These are phyloP conservation scores for Penicillium olsonii DNA, from an alignment of 2,329 filamentous ascomycete genomes.

Conservation along the genomic window DNA sequence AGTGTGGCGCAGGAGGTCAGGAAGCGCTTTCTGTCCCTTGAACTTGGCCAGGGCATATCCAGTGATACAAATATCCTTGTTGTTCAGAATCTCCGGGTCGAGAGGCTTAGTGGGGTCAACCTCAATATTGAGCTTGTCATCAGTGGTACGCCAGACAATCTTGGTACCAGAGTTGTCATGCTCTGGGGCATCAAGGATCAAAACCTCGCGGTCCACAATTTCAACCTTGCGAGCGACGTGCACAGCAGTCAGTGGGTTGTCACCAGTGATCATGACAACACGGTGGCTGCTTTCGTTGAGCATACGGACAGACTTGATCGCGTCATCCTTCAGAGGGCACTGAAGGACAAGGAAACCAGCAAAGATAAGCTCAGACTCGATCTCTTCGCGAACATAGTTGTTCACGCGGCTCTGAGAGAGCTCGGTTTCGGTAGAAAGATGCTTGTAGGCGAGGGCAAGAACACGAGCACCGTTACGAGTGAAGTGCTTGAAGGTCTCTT, in stretches of 20 bases:
- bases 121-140: conserved; percentile 82
- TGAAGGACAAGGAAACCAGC: conserved; percentile 95
- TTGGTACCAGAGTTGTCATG: conserved; percentile 77
- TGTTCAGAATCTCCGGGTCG: conserved; percentile 75
- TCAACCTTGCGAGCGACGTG: conserved; percentile 95
- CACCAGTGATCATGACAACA: conserved; percentile 98
- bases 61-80: conserved; percentile 92
- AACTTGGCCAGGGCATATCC: conserved; percentile 91
- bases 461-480: conserved; percentile 94
- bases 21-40: conserved; percentile 75
- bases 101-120: conserved; percentile 82
- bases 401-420: conserved; percentile 84
- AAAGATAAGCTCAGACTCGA: conserved; percentile 81
- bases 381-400: conserved; percentile 87
- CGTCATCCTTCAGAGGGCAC: conserved; percentile 94
- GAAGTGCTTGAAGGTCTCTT: conserved; percentile 98
- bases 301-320: conserved; percentile 91
- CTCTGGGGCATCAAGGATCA: conserved; percentile 94
- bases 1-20: conserved; percentile 77
- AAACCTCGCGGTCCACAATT: conserved; percentile 91
- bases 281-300: conserved; percentile 98
- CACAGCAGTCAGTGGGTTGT: conserved; percentile 94
- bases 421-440: conserved; percentile 77
- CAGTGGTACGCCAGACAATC: conserved; percentile 91
- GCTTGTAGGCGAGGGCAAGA: conserved; percentile 90